phyloP scores from a whole-genome alignment of 2,329 filamentous ascomycete genomes.

The Verruconis gallopava region DNA sequence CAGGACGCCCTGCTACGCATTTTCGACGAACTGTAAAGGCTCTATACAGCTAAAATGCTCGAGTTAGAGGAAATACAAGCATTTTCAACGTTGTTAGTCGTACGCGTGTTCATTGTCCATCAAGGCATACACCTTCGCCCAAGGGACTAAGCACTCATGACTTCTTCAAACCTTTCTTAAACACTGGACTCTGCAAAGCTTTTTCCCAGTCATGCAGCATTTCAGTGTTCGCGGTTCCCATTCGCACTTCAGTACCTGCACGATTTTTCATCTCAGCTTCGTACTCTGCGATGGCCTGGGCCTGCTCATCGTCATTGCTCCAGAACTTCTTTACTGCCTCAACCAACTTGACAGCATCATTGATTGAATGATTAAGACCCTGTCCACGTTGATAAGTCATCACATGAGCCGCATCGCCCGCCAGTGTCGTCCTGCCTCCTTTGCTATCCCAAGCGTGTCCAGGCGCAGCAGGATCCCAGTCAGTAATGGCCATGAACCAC shows the following conservation, averaged over 20 bases:
- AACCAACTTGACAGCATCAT: constrained; percentile 29
- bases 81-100: too few relatives aligned
- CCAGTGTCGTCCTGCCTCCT: constrained; percentile 23
- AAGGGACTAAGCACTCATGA: too few relatives aligned
- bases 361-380: constrained; percentile 36
- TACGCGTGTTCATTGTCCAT: too few relatives aligned
- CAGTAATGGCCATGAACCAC: constrained; percentile 23
- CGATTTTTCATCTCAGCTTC: constrained; percentile 33
- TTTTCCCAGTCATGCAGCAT: constrained; percentile 26
- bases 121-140: too few relatives aligned
- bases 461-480: constrained; percentile 23
- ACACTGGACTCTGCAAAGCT: constrained; percentile 21
- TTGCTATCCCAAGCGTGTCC: constrained; percentile 23
- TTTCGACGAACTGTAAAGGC: constrained; percentile 9
- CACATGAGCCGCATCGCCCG: constrained; percentile 28
- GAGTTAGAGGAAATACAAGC: too few relatives aligned
- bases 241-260: constrained; percentile 21
- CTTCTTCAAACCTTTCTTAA: constrained; percentile 21
- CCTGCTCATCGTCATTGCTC: constrained; percentile 13
- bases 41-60: too few relatives aligned
- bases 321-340: constrained; percentile 12
- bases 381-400: constrained; percentile 35
- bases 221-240: constrained; percentile 21
- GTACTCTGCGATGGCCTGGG: constrained; percentile 24
- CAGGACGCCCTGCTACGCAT: constrained; percentile 4